Base-by-base conservation (phyloP, 257 asterid genomes). In the Apocynum venetum region DNA sequence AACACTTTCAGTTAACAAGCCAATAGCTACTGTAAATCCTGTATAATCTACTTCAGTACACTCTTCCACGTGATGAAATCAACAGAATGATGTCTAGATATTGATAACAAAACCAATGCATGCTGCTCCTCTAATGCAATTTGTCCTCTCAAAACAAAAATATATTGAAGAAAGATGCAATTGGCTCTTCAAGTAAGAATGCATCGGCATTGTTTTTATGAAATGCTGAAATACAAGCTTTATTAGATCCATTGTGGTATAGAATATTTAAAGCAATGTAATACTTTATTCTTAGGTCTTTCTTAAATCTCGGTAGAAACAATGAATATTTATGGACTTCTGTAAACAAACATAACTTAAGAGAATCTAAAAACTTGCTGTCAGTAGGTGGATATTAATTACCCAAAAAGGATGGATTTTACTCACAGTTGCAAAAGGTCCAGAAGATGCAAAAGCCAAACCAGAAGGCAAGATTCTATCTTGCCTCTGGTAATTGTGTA, bases 21-120 rank as follows among this genome's bases (percentile, higher is more conserved):
- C 48, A 41, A 67, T 17, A 41, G 35, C 52, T 4, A 31, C 15
- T 1, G 44, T 3, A 63, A 63, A 9, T 10, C 69, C 69, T 12
- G 6, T 2, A 63, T 35, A 12, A 63, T 11, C 0, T 35, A 10
- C 19, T 0, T 60, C 9, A 60, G 65, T 61, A 61, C 0, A 61
- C 17, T 61, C 41, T 25, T 65, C 46, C n/a, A 43, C 43, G 10
- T 56, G 80, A 69, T 46, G 25, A 52, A 53, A 77, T 59, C 52
- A 48, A 31, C 1, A 17, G 55, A 15, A 5, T 10, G 40, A 35
- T 9, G 19, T 63, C 43, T 0, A 61, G 67, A 61, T n/a, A 61
- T 8, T 61, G 67, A 61, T 2, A 8, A 60, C 3, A 25, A 59
- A 59, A 59, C 36, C 38, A 20, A 59, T 8, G 68, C 9, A 61